phyloP scores from a whole-genome alignment of 202 grass and related monocot genomes.

The Eragrostis tef region DNA sequence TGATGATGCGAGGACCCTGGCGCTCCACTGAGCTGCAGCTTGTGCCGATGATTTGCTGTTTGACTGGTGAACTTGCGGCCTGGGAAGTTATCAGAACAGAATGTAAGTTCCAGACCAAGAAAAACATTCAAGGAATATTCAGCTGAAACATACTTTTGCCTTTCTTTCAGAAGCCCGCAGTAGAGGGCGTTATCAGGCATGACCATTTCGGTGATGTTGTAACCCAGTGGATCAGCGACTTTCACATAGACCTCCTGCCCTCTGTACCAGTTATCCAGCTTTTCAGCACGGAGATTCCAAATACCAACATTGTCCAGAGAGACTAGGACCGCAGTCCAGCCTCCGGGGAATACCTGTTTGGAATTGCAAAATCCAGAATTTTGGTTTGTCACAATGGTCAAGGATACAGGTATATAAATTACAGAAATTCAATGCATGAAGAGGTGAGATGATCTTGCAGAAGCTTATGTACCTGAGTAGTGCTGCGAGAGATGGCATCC shows the following conservation, averaged over 20 bases:
- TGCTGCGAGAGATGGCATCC: slow-evolving; percentile 78
- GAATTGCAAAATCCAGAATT: slow-evolving; percentile 14
- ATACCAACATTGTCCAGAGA: slow-evolving; percentile 85
- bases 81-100: slow-evolving; percentile 41
- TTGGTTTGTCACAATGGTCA: slow-evolving; percentile 18
- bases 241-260: slow-evolving; percentile 86
- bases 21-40: slow-evolving; percentile 30
- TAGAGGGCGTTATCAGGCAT: slow-evolving; percentile 74
- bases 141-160: slow-evolving; percentile 61
- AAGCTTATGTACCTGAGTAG: slow-evolving; percentile 68
- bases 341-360: slow-evolving; percentile 80
- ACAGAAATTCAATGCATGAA: slow-evolving; percentile 18
- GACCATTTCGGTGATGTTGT: slow-evolving; percentile 73
- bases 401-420: neutral
- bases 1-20: slow-evolving; percentile 6
- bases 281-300: slow-evolving; percentile 82
- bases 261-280: slow-evolving; percentile 85
- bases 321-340: slow-evolving; percentile 84
- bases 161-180: slow-evolving; percentile 65
- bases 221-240: slow-evolving; percentile 74
- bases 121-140: slow-evolving; percentile 13
- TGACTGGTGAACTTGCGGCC: slow-evolving; percentile 48
- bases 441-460: neutral
- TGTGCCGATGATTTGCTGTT: slow-evolving; percentile 33
- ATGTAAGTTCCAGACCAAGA: slow-evolving; percentile 26